Conservation (phyloP, 169 alveolate species). For the Plasmodium vivax region DNA sequence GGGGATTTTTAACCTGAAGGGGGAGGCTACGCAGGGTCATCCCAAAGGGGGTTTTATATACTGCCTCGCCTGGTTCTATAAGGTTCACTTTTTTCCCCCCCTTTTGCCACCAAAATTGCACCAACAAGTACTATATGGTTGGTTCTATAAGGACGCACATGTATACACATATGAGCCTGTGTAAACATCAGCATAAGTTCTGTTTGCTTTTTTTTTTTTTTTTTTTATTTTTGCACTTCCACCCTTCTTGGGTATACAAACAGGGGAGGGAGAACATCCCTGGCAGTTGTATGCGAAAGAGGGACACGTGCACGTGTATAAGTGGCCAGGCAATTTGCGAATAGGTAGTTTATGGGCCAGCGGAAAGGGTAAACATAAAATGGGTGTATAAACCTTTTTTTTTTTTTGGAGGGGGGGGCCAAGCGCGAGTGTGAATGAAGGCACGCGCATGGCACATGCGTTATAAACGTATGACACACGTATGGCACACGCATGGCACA, state of each 20-base stretch:
- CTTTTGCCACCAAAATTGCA: background rate
- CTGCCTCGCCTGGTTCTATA: background rate
- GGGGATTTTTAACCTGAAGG: background rate
- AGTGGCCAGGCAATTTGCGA: background rate
- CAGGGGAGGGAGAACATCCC: background rate
- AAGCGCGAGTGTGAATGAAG: background rate
- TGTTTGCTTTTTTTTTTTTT: background rate
- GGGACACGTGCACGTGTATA: background rate
- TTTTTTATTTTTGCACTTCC: background rate
- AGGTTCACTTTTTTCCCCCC: background rate
- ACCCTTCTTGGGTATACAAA: background rate
- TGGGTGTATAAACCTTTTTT: background rate
- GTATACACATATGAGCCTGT: background rate
- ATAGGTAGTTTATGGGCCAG: background rate
- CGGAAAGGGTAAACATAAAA: background rate
- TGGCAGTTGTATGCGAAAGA: background rate
- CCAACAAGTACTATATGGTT: background rate
- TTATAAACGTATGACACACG: too few species aligned
- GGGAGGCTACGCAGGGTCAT: background rate
- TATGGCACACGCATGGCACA: background rate
- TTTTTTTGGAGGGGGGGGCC: background rate
- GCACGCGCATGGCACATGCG: background rate
- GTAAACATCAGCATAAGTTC: background rate
- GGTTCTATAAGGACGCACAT: background rate
- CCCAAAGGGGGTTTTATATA: background rate